Conservation (phyloP, 371 early-diverging fungal species). For the Mucor piriformis region DNA sequence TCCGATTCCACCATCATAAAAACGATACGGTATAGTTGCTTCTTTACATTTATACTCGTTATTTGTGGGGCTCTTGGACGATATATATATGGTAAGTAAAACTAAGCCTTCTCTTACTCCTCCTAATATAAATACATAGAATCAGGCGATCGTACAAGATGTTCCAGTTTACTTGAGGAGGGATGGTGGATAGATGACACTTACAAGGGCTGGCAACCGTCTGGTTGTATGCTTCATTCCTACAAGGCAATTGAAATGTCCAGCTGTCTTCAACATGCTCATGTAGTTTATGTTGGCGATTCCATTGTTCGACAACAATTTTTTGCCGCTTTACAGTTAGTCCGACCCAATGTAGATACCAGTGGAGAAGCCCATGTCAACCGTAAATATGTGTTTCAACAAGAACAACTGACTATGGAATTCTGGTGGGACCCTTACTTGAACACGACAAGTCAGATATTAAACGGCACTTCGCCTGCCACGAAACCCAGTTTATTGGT, state of each 20-base stretch:
- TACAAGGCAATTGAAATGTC: conserved; percentile 46
- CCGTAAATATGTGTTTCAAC: conserved; percentile 29
- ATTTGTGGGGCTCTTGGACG: no score
- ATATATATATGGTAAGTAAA: no score
- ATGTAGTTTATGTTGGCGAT: conserved; percentile 55
- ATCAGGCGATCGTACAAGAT: conserved; percentile 35
- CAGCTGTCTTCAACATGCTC: conserved; percentile 49
- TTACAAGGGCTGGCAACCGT: conserved; percentile 57
- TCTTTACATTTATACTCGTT: no score
- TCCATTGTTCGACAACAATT: conserved; percentile 62
- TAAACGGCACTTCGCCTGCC: conserved; percentile 26
- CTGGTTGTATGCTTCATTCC: conserved; percentile 60
- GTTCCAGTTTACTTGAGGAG: conserved; percentile 51
- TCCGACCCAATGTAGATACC: conserved; percentile 33
- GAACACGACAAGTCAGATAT: conserved; percentile 49
- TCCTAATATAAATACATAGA: conserved; percentile 12
- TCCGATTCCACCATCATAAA: no score
- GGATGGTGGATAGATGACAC: conserved; percentile 48
- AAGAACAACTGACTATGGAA: conserved; percentile 40
- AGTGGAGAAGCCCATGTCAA: conserved; percentile 45
- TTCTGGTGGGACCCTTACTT: conserved; percentile 74
- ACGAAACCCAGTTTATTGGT: conserved; percentile 51
- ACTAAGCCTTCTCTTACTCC: no score
- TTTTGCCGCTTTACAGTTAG: conserved; percentile 49
- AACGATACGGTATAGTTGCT: no score